Evolutionary conservation across 495 filamentous ascomycete species (phyloP).

Genomic region (Platismatia glauca): DNA sequence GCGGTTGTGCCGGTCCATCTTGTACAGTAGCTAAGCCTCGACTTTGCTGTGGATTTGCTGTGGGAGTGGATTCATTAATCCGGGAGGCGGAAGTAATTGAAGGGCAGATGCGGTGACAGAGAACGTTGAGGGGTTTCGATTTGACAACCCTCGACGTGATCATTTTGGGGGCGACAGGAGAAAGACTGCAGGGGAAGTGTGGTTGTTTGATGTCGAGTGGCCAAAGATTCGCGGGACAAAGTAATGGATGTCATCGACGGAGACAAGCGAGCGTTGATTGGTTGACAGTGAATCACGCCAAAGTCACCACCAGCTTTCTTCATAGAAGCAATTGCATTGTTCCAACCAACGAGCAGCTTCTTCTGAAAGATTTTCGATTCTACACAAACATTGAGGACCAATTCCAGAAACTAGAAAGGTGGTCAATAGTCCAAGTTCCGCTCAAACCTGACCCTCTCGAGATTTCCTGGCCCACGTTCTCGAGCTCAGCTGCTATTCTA

Average conservation of each 20-base stretch:
- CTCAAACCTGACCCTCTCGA: neutral
- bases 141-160: conserved; percentile 23
- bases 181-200: neutral
- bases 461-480: neutral
- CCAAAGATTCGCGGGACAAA: conserved; percentile 6
- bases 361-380: neutral
- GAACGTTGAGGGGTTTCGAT: conserved; percentile 40
- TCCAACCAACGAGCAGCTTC: neutral
- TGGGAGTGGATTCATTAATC: conserved; percentile 18
- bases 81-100: conserved; percentile 32
- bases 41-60: conserved; percentile 40
- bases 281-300: conserved; percentile 1
- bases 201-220: conserved; percentile 1
- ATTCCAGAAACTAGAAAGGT: neutral
- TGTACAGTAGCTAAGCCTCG: conserved; percentile 81
- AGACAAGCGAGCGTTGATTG: conserved; percentile 19
- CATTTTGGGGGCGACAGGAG: conserved; percentile 5
- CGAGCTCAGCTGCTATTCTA: neutral
- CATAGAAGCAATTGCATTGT: neutral
- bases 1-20: conserved; percentile 59
- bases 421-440: too few relatives aligned
- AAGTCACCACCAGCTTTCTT: neutral
- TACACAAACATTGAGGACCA: neutral
- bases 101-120: conserved; percentile 50
- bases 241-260: conserved; percentile 12